Evolutionary conservation across 768 basidiomycete genomes (phyloP).

Genomic region (Rhizopogon vulgaris): DNA sequence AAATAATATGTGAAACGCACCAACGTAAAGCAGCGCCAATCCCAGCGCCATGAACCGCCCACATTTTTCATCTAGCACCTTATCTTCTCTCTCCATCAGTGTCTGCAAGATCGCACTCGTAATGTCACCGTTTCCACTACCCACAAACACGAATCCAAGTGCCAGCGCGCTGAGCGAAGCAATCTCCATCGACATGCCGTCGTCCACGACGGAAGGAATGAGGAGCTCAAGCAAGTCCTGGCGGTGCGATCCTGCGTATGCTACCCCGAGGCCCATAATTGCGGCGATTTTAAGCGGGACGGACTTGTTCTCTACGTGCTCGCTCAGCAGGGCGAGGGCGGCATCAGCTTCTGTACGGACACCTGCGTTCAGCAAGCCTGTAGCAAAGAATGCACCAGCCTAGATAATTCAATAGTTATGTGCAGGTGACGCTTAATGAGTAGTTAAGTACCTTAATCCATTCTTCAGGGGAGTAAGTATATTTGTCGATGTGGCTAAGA

Average conservation of each 20-base stretch:
- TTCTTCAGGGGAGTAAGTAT: constrained; percentile 94
- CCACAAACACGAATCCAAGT: constrained; percentile 92
- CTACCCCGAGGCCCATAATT: constrained; percentile 89
- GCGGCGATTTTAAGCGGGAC: constrained; percentile 79
- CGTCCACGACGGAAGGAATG: constrained; percentile 80
- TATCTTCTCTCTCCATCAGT: constrained; percentile 77
- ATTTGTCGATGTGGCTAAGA: constrained; percentile 92
- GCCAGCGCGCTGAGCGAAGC: constrained; percentile 80
- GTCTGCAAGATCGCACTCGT: constrained; percentile 86
- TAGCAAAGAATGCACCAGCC: constrained; percentile 93
- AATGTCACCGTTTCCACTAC: constrained; percentile 91
- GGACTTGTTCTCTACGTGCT: constrained; percentile 85
- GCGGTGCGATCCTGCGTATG: constrained; percentile 90
- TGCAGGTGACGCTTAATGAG: not conserved
- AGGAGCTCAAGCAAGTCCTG: constrained; percentile 76
- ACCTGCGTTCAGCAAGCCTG: constrained; percentile 84
- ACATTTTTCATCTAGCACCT: constrained; percentile 89
- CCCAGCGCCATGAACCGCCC: constrained; percentile 86
- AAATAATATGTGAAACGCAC: constrained; percentile 35
- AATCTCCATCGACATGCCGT: constrained; percentile 81
- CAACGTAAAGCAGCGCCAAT: constrained; percentile 84
- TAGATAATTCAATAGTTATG: constrained; percentile 16
- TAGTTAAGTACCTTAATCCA: constrained; percentile 69
- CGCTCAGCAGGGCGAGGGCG: constrained; percentile 83
- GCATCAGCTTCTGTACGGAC: constrained; percentile 92